phyloP scores from a whole-genome alignment of 164 flowering plant species.

The Magnolia sinica region DNA sequence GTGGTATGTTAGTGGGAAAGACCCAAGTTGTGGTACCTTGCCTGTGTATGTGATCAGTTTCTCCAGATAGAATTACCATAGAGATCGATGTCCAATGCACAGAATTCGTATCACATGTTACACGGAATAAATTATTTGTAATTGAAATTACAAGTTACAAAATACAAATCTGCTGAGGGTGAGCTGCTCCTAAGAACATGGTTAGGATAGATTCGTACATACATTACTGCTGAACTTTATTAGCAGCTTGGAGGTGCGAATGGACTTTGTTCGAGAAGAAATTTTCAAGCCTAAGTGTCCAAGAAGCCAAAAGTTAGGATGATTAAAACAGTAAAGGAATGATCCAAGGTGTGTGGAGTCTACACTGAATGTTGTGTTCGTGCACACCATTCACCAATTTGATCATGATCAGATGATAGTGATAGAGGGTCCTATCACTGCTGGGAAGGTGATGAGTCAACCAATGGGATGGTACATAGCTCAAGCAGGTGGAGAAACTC shows the following conservation, averaged over 20 bases:
- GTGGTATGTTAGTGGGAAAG: too few species aligned
- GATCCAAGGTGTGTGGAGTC: neutral
- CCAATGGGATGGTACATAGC: neutral
- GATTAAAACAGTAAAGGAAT: neutral
- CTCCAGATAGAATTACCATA: too few species aligned
- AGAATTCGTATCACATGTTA: too few species aligned
- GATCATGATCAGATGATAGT: neutral
- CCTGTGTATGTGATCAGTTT: too few species aligned
- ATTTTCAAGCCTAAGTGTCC: conserved; percentile 59
- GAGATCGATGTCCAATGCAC: too few species aligned
- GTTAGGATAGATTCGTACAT: neutral
- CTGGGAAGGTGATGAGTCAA: neutral
- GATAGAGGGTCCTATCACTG: neutral
- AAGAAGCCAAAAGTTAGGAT: neutral
- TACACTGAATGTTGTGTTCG: neutral
- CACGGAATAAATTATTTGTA: too few species aligned
- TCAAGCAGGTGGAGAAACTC: neutral
- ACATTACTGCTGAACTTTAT: conserved; percentile 46
- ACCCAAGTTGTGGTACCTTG: too few species aligned
- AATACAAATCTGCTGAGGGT: too few species aligned
- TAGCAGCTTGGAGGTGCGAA: conserved; percentile 56
- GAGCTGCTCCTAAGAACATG: too few species aligned
- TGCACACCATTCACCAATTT: neutral
- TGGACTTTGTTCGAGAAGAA: conserved; percentile 75
- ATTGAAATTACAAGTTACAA: too few species aligned